Conservation (phyloP, 139 green algal genomes). For the Tetraselmis chui region DNA sequence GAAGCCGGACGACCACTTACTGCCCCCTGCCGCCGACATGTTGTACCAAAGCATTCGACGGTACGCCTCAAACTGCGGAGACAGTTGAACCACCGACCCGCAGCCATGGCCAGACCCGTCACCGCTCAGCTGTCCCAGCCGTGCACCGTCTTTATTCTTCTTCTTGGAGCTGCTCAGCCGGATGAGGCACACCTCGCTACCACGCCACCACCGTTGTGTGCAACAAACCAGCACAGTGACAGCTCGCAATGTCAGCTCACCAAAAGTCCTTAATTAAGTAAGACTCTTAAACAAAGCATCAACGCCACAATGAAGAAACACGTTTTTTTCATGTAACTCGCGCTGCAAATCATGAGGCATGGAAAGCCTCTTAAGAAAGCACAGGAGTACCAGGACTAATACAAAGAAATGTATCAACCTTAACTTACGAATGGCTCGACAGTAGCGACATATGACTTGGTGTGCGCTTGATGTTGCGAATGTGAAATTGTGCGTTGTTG, state of each 20-base stretch:
- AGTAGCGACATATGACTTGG: not conserved
- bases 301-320: too few species aligned
- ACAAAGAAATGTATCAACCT: too few species aligned
- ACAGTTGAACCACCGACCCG: not conserved
- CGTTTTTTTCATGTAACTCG: too few species aligned
- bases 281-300: too few species aligned
- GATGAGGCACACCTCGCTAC: not conserved
- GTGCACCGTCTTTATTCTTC: not conserved
- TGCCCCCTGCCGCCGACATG: not conserved
- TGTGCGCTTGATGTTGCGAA: too few species aligned
- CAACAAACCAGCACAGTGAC: not conserved
- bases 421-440: not conserved
- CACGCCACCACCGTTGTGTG: not conserved
- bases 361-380: not conserved
- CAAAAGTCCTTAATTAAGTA: too few species aligned
- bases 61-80: not conserved
- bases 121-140: too few species aligned
- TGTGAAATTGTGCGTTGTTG: too few species aligned
- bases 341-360: not conserved
- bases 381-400: too few species aligned
- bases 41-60: not conserved
- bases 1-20: conserved; percentile 6
- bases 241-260: not conserved
- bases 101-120: not conserved
- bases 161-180: not conserved